A percentile compares a stretch with the other conserved stretches of the same genome.
Evolutionary conservation across 768 basidiomycete genomes (phyloP).

Genomic region (Trametes maxima): DNA sequence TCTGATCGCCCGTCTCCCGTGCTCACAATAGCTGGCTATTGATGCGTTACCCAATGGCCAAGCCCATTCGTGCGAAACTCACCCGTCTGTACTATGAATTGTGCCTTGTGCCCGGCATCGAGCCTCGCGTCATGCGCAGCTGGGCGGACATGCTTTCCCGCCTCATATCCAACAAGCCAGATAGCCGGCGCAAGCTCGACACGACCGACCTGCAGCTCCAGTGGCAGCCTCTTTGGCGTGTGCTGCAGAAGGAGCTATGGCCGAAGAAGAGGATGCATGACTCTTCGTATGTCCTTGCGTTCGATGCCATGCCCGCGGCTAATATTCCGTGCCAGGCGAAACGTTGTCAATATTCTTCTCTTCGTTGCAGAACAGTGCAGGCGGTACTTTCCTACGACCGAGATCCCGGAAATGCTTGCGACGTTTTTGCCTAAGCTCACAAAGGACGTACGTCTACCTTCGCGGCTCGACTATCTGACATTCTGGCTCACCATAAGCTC

Average conservation of each 20-base stretch:
- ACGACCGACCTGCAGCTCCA: conserved; percentile 64
- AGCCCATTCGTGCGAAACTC: conserved; percentile 68
- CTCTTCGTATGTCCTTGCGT: conserved; percentile 47
- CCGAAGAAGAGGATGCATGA: conserved; percentile 66
- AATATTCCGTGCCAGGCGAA: conserved; percentile 44
- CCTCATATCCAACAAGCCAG: conserved; percentile 66
- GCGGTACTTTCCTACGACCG: conserved; percentile 64
- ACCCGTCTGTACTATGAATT: conserved; percentile 79
- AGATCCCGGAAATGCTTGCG: conserved; percentile 71
- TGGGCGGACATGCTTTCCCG: conserved; percentile 83
- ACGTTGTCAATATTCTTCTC: conserved; percentile 69
- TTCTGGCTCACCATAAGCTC: neutral
- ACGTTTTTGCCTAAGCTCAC: conserved; percentile 73
- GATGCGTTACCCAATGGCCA: conserved; percentile 78
- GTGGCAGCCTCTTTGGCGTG: conserved; percentile 79
- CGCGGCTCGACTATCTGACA: neutral
- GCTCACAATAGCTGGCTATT: conserved; percentile 64
- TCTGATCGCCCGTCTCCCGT: neutral
- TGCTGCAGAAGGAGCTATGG: conserved; percentile 74
- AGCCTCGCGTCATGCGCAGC: conserved; percentile 66
- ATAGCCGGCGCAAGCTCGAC: conserved; percentile 67
- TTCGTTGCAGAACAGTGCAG: conserved; percentile 75
- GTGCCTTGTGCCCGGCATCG: conserved; percentile 74
- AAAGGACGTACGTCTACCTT: conserved; percentile 54
- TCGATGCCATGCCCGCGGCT: neutral